Conservation (phyloP, 768 basidiomycete genomes). For the Butyriboletus loyo region DNA sequence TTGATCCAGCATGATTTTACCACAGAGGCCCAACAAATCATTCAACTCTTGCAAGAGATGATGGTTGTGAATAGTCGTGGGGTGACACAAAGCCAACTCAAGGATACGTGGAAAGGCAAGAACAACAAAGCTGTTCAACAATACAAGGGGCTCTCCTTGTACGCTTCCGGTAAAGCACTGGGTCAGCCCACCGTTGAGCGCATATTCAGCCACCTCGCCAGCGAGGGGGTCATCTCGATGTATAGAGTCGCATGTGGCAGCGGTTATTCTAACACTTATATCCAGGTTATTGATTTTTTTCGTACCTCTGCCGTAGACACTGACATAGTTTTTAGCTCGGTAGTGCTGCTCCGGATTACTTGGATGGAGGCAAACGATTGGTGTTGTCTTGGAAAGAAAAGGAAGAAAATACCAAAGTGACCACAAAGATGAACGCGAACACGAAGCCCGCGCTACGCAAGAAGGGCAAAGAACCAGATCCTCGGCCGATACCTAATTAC, state of each 20-base stretch:
- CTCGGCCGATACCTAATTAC: not conserved
- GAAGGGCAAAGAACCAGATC: slow-evolving; percentile 23
- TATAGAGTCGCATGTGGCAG: slow-evolving; percentile 43
- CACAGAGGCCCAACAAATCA: slow-evolving; percentile 48
- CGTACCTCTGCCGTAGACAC: not conserved
- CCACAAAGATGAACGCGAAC: slow-evolving; percentile 9
- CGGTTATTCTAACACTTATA: slow-evolving; percentile 52
- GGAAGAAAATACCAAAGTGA: slow-evolving; percentile 7
- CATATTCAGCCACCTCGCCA: slow-evolving; percentile 55
- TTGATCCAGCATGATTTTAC: slow-evolving; percentile 59
- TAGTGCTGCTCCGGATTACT: slow-evolving; percentile 20
- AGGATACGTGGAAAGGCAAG: slow-evolving; percentile 64
- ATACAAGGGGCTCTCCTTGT: slow-evolving; percentile 46
- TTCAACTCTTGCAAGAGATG: slow-evolving; percentile 55
- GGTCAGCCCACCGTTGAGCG: slow-evolving; percentile 58
- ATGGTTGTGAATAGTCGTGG: slow-evolving; percentile 39
- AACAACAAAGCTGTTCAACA: slow-evolving; percentile 42
- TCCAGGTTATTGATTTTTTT: slow-evolving; percentile 39
- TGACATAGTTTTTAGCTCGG: slow-evolving; percentile 16
- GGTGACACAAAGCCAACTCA: slow-evolving; percentile 59
- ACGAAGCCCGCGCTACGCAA: slow-evolving; percentile 7
- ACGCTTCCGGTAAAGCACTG: slow-evolving; percentile 54
- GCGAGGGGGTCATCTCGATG: slow-evolving; percentile 46
- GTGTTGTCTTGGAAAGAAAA: slow-evolving; percentile 28
- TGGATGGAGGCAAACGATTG: slow-evolving; percentile 16